Percentiles rank a stretch among this genome's conserved stretches.
Conservation (phyloP, 139 green algal genomes). For the Dunaliella sp. region DNA sequence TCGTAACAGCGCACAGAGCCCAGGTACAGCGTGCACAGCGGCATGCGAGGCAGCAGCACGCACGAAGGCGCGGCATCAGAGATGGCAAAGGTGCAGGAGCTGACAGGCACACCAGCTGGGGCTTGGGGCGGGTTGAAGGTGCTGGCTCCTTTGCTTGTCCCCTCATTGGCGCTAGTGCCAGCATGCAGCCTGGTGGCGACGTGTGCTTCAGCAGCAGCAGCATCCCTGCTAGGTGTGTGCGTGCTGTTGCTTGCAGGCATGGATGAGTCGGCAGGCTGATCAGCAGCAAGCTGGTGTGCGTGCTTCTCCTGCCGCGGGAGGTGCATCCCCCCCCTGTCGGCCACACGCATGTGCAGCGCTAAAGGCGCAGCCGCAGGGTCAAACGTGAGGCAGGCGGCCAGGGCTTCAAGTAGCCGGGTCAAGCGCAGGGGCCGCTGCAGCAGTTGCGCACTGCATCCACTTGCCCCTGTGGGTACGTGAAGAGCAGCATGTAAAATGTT, state of each 20-base stretch:
- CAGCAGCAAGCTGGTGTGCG: background rate
- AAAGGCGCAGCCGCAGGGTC: slow-evolving; percentile 43
- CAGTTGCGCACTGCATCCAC: slow-evolving; percentile 16
- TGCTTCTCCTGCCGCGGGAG: too few relatives aligned
- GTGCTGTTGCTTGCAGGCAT: background rate
- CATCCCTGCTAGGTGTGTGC: background rate
- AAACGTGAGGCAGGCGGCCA: slow-evolving; percentile 56
- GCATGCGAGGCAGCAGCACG: slow-evolving; percentile 65
- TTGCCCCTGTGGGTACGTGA: background rate
- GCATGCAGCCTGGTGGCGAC: too few relatives aligned
- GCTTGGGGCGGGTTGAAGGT: background rate
- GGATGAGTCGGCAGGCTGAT: too few relatives aligned
- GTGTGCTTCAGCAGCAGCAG: background rate
- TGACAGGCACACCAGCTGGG: background rate
- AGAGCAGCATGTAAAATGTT: too few relatives aligned
- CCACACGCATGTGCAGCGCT: slow-evolving; percentile 33
- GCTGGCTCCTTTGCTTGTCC: background rate
- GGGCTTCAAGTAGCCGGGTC: slow-evolving; percentile 5
- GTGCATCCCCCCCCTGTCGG: background rate
- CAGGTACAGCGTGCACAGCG: slow-evolving; percentile 51
- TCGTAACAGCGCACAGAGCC: slow-evolving; percentile 45
- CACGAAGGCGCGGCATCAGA: background rate
- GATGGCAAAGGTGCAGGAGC: background rate
- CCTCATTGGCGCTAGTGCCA: background rate
- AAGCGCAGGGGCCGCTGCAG: slow-evolving; percentile 42